Evolutionary conservation across 2,329 filamentous ascomycete genomes (phyloP).

Genomic region (Sclerotinia subarctica): DNA sequence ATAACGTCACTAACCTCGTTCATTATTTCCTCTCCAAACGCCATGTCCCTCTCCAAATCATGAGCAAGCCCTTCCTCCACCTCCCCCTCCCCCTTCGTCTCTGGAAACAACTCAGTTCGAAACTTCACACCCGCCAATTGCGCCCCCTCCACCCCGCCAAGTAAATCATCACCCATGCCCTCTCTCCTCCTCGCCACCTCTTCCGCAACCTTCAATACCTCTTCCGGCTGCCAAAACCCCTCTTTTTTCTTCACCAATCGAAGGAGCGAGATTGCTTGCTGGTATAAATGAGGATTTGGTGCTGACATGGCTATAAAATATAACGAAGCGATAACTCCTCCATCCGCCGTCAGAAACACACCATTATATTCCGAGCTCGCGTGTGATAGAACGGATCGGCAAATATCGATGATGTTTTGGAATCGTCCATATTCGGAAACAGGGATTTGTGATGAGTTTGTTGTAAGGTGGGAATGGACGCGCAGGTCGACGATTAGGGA

Average conservation of each 20-base stretch:
- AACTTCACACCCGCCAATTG: not conserved
- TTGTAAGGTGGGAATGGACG: slow-evolving; percentile 1
- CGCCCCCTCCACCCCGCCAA: not conserved
- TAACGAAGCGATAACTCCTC: slow-evolving; percentile 24
- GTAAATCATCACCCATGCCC: not conserved
- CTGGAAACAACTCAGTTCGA: not conserved
- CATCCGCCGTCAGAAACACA: slow-evolving; percentile 22
- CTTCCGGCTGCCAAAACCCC: slow-evolving; percentile 26
- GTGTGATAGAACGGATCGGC: slow-evolving; percentile 16
- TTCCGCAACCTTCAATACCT: slow-evolving; percentile 23
- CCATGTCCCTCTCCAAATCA: not conserved
- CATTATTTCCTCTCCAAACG: not conserved
- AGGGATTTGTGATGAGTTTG: not conserved
- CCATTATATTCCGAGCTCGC: not conserved
- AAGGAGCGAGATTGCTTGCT: slow-evolving; percentile 25
- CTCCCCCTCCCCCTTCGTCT: not conserved
- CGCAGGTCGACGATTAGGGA: slow-evolving; percentile 10
- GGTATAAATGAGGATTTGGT: slow-evolving; percentile 12
- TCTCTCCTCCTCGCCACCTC: slow-evolving; percentile 13
- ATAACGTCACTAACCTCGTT: not conserved
- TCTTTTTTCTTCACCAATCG: slow-evolving; percentile 23
- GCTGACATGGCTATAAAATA: slow-evolving; percentile 27
- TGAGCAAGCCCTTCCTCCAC: not conserved
- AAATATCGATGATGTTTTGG: slow-evolving; percentile 20
- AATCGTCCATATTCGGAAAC: slow-evolving; percentile 4